Percentiles rank a stretch among this genome's conserved stretches.
Conservation (phyloP, 768 basidiomycete genomes). For the Mycena albidolilacea region DNA sequence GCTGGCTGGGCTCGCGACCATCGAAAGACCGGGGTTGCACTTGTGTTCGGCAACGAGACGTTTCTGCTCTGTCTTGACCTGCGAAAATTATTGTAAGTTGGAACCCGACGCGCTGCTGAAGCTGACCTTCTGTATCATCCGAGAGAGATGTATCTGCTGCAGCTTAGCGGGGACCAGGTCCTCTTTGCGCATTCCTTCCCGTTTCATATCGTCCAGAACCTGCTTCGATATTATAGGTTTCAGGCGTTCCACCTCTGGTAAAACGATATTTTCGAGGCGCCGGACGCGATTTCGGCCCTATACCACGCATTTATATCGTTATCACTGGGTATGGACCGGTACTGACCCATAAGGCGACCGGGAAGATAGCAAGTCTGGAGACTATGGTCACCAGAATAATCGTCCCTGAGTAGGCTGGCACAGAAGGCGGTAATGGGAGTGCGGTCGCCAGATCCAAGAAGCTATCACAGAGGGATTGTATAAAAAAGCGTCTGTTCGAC, state of each 20-base stretch:
- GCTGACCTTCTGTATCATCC: slow-evolving; percentile 63
- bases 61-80: slow-evolving; percentile 71
- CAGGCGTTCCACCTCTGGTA: slow-evolving; percentile 69
- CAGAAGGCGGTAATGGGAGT: slow-evolving; percentile 77
- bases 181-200: slow-evolving; percentile 66
- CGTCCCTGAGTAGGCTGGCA: slow-evolving; percentile 81
- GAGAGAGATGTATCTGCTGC: slow-evolving; percentile 61
- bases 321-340: not conserved
- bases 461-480: slow-evolving; percentile 68
- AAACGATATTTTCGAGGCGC: slow-evolving; percentile 71
- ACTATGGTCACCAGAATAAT: slow-evolving; percentile 79
- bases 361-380: slow-evolving; percentile 74
- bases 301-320: slow-evolving; percentile 22
- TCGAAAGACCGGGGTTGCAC: slow-evolving; percentile 71
- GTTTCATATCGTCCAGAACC: slow-evolving; percentile 69
- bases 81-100: slow-evolving; percentile 16
- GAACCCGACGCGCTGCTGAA: slow-evolving; percentile 36
- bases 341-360: slow-evolving; percentile 84
- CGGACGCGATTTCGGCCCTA: slow-evolving; percentile 76
- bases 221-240: slow-evolving; percentile 59
- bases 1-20: slow-evolving; percentile 71
- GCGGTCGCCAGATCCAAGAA: slow-evolving; percentile 85
- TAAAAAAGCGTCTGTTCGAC: slow-evolving; percentile 44
- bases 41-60: slow-evolving; percentile 72
- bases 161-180: slow-evolving; percentile 58